Evolutionary conservation across 2,329 filamentous ascomycete species (phyloP).

Genomic region (Colletotrichum orchidophilum): DNA sequence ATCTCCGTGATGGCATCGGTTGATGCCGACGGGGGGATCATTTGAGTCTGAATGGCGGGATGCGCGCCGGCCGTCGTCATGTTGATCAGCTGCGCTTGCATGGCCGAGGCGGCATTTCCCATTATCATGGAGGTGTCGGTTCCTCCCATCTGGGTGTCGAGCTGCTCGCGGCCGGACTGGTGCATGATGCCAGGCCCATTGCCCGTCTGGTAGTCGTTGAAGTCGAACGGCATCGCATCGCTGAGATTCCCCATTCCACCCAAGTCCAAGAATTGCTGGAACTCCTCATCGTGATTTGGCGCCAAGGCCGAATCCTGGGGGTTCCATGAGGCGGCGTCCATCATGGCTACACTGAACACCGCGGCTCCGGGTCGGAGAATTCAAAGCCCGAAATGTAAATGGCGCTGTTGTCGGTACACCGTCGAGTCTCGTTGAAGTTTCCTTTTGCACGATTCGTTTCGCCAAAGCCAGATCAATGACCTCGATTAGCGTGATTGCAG

Average conservation of each 20-base stretch:
- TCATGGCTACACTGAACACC: constrained; percentile 50
- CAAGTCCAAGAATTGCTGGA: constrained; percentile 72
- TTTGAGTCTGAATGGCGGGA: constrained; percentile 55
- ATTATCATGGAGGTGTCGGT: constrained; percentile 50
- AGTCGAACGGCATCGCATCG: constrained; percentile 68
- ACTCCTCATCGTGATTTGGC: constrained; percentile 65
- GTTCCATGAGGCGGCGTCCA: constrained; percentile 65
- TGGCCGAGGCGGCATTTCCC: constrained; percentile 35
- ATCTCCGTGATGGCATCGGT: constrained; percentile 66
- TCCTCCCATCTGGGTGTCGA: constrained; percentile 62
- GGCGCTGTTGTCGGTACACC: not conserved
- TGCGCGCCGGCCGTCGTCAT: constrained; percentile 59
- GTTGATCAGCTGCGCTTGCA: constrained; percentile 55
- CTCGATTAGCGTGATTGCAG: not conserved
- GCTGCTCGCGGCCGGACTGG: constrained; percentile 47
- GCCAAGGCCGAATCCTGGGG: constrained; percentile 65
- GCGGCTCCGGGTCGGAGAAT: constrained; percentile 1
- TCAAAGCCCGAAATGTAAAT: not conserved
- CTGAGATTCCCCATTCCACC: constrained; percentile 61
- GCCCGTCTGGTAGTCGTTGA: constrained; percentile 60
- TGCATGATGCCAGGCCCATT: constrained; percentile 52
- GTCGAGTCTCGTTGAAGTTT: not conserved
- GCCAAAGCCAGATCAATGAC: not conserved
- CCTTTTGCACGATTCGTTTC: not conserved
- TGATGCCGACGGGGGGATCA: constrained; percentile 55